phyloP scores from a whole-genome alignment of 2,329 filamentous ascomycete genomes.

The Ceratocystis smalleyi region DNA sequence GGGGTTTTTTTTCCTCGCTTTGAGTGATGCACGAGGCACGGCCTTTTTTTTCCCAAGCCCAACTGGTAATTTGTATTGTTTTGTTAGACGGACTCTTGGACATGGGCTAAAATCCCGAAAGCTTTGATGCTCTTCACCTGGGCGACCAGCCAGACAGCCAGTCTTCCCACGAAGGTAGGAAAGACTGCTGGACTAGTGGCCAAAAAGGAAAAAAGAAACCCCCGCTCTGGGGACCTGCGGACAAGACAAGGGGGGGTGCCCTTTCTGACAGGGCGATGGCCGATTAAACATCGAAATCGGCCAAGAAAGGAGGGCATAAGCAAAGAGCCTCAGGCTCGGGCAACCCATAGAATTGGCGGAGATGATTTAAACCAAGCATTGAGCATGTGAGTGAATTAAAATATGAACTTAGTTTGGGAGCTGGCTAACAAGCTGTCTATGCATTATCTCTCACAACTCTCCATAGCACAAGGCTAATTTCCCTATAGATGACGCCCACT shows the following conservation, averaged over 20 bases:
- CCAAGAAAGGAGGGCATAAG: no score
- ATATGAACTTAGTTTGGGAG: background rate
- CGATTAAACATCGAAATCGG: no score
- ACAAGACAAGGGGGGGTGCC: no score
- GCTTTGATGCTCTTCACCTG: background rate
- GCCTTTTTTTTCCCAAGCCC: background rate
- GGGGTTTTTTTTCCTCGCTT: background rate
- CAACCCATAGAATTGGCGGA: no score
- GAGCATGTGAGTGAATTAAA: background rate
- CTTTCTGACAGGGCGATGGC: no score
- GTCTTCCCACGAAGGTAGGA: background rate
- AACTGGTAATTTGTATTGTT: background rate
- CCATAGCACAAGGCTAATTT: no score
- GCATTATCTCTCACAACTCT: no score
- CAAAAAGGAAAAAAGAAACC: background rate
- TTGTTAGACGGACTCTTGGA: background rate
- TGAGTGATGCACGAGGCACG: background rate
- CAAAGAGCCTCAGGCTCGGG: no score
- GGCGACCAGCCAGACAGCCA: background rate
- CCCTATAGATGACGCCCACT: no score
- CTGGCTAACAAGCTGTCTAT: background rate
- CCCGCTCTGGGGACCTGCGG: no score
- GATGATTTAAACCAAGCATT: background rate
- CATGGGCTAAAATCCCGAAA: background rate
- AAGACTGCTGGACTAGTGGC: background rate